phyloP scores from a whole-genome alignment of 768 basidiomycete genomes.

The Porpolomopsis calyptriformis region DNA sequence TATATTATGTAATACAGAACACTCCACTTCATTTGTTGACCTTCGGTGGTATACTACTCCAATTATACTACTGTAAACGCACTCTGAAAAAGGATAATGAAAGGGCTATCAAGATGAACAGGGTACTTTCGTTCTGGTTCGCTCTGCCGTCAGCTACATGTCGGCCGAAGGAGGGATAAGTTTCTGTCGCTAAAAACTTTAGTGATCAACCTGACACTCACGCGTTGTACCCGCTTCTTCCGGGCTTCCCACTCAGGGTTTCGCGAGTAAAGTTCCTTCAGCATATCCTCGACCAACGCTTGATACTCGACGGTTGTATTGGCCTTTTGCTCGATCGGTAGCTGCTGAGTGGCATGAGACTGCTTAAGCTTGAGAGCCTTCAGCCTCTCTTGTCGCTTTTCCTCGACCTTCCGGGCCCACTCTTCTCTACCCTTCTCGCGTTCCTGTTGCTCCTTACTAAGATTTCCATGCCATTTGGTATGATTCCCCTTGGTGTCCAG shows the following conservation, averaged over 20 bases:
- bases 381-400: conserved; percentile 41
- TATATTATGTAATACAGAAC: too few species aligned
- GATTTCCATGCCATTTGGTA: conserved; percentile 13
- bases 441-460: conserved; percentile 29
- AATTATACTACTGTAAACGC: too few species aligned
- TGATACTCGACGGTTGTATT: conserved; percentile 30
- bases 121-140: neutral
- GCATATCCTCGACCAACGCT: conserved; percentile 40
- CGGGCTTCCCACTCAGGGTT: conserved; percentile 58
- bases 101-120: neutral
- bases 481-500: conserved; percentile 22
- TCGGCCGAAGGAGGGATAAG: neutral
- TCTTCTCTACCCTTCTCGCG: conserved; percentile 41
- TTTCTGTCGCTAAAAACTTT: neutral
- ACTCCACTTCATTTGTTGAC: too few species aligned
- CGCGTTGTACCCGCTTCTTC: conserved; percentile 40
- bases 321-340: conserved; percentile 27
- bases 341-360: conserved; percentile 23
- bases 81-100: neutral
- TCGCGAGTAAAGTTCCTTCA: conserved; percentile 41
- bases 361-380: conserved; percentile 26
- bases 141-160: conserved; percentile 8
- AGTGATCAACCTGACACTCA: conserved; percentile 18
- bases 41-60: too few species aligned
- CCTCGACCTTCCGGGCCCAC: conserved; percentile 43